Percentiles rank a stretch among this genome's conserved stretches.
Evolutionary conservation across 139 green algal genomes (phyloP).

Genomic region (Auxenochlorella protothecoides): DNA sequence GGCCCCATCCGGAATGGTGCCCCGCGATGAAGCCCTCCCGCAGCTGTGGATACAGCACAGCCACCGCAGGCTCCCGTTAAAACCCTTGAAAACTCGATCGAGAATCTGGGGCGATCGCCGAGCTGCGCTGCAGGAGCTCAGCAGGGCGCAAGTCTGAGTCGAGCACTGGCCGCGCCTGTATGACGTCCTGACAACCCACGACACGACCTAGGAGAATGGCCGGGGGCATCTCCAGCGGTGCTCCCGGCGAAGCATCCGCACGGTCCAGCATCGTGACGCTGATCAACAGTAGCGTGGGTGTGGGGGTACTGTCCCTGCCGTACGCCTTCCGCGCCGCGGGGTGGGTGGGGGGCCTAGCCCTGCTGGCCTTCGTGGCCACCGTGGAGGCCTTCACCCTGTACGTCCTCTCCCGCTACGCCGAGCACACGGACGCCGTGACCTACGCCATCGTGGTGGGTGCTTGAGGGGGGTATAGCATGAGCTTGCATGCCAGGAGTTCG

Average conservation of each 20-base stretch:
- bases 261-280: conserved; percentile 26
- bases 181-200: background rate
- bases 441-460: conserved; percentile 32
- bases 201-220: background rate
- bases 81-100: background rate
- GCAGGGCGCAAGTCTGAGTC: too few relatives aligned
- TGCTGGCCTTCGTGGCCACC: conserved; percentile 30
- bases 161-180: background rate
- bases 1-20: too few relatives aligned
- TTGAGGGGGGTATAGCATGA: background rate
- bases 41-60: too few relatives aligned
- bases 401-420: conserved; percentile 42
- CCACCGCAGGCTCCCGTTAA: background rate
- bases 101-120: background rate
- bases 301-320: conserved; percentile 59
- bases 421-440: conserved; percentile 29
- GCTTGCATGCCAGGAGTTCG: background rate
- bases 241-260: background rate
- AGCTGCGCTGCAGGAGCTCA: background rate
- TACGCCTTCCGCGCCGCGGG: conserved; percentile 57
- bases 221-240: background rate
- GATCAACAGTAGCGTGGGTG: conserved; percentile 52
- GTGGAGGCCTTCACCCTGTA: conserved; percentile 58
- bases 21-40: too few relatives aligned
- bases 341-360: conserved; percentile 38